Evolutionary conservation across 768 basidiomycete species (phyloP), one percentile per base, ranked within the genome.

Genomic region (Galerina sulciceps): DNA sequence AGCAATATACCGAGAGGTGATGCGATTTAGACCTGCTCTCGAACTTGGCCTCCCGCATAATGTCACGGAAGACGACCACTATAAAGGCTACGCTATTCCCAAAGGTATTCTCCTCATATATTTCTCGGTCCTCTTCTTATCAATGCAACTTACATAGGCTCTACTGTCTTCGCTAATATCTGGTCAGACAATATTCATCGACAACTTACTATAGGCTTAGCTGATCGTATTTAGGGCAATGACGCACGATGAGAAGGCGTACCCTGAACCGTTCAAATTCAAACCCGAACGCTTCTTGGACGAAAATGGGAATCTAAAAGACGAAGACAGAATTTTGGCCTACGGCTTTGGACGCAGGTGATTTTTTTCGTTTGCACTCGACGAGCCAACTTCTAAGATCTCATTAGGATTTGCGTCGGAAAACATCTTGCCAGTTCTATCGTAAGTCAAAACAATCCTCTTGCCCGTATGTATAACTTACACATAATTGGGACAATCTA

Each of bases 1-100:
- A 1, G 77, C 77, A 3, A 47, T 80, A 2, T 54, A 72, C 18
- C 71, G 72, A 53, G 79, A 81, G 59, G 60, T 73, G 9, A 48
- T 77, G 22, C 68, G 77, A 38, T 73, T 69, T 67, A 53, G 58
- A 15, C 63, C 69, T 20, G 64, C 68, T 8, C 59, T 59, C 5
- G 69, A 67, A 9, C 43, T 71, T 8, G 71, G 67, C 14, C 40
- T 73, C 1, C 62, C 66, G 3, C 74, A 73, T 54, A 36, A 44
- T 11, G 43, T 55, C 3, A 66, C 60, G 3, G 55, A 73, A 47
- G 73, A 73, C 36, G 73, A 74, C 36, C 31, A 61, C 6, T 73
- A 71, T 42, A 59, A 70, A 22, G 73, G 71, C 2, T 73, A 70
- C 44, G 57, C 50, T 45, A 76, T 76, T 37, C 75, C 75, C 0